phyloP scores from a whole-genome alignment of 306 rosid species.

The Hippophae tibetana region DNA sequence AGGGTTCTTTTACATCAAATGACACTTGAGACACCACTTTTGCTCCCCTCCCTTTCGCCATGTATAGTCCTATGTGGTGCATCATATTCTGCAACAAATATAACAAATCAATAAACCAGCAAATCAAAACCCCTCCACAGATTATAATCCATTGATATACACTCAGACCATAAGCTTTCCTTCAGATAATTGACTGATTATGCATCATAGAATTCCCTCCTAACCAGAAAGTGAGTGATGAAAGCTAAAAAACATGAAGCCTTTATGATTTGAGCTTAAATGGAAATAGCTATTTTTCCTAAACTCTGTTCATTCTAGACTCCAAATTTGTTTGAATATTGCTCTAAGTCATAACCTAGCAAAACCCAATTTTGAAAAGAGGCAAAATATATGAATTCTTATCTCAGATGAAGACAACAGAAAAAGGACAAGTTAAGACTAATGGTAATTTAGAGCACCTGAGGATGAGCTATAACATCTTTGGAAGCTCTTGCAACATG shows the following conservation, averaged over 20 bases:
- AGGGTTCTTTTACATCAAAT: slow-evolving; percentile 24
- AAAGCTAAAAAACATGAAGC: too few relatives aligned
- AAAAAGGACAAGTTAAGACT: background rate
- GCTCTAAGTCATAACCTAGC: background rate
- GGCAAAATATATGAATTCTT: background rate
- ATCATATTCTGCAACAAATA: slow-evolving; percentile 45
- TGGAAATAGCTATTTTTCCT: too few relatives aligned
- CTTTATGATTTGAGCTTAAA: too few relatives aligned
- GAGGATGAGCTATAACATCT: slow-evolving; percentile 71
- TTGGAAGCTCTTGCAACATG: slow-evolving; percentile 48
- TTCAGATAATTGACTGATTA: too few relatives aligned
- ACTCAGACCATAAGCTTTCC: too few relatives aligned
- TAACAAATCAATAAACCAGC: background rate
- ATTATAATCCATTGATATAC: too few relatives aligned
- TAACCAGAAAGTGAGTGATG: too few relatives aligned
- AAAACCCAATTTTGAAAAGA: background rate
- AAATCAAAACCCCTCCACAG: too few relatives aligned
- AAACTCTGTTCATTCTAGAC: too few relatives aligned
- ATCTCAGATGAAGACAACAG: background rate
- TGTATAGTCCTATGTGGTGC: slow-evolving; percentile 89
- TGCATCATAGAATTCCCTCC: too few relatives aligned
- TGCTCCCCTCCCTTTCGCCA: slow-evolving; percentile 83
- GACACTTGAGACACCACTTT: slow-evolving; percentile 66
- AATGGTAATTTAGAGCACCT: slow-evolving; percentile 35
- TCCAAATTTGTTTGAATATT: too few relatives aligned